A percentile compares a stretch with the other conserved stretches of the same genome.
These are phyloP conservation scores for Falciphora oryzae DNA, from an alignment of 2,329 filamentous ascomycete species.

Conservation along the genomic window DNA sequence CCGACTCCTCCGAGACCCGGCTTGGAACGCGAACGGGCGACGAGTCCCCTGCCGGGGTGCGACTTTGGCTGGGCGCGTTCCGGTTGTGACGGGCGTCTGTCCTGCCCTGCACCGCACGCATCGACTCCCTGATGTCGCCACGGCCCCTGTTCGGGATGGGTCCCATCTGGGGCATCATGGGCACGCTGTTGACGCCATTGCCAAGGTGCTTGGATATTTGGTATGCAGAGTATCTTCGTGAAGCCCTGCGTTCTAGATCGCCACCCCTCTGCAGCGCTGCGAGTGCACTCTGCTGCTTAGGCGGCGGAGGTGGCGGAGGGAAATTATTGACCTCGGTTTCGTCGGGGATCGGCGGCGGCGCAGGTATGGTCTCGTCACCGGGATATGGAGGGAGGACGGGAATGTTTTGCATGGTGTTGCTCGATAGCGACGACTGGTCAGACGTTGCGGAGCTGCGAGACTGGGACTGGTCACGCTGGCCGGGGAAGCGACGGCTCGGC, in stretches of 20 bases:
- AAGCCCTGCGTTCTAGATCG: slow-evolving; percentile 86
- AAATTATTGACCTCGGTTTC: slow-evolving; percentile 34
- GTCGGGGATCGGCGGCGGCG: slow-evolving; percentile 27
- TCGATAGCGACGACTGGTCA: slow-evolving; percentile 65
- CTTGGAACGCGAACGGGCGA: slow-evolving; percentile 56
- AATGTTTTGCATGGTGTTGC: slow-evolving; percentile 68
- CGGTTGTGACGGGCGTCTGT: slow-evolving; percentile 37
- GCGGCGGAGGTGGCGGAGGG: slow-evolving; percentile 72
- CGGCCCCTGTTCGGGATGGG: slow-evolving; percentile 81
- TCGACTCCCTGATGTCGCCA: slow-evolving; percentile 72
- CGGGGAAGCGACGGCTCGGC: slow-evolving; percentile 41
- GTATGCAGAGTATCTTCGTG: slow-evolving; percentile 89
- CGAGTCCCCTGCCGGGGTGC: slow-evolving; percentile 38
- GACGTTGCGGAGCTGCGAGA: slow-evolving; percentile 41
- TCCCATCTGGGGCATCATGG: slow-evolving; percentile 75
- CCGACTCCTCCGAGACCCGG: slow-evolving; percentile 53
- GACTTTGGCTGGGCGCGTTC: slow-evolving; percentile 35
- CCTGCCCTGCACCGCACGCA: slow-evolving; percentile 59
- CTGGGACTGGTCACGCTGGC: slow-evolving; percentile 41
- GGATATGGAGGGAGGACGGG: slow-evolving; percentile 70
- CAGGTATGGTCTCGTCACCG: slow-evolving; percentile 46
- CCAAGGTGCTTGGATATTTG: slow-evolving; percentile 94
- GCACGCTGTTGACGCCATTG: slow-evolving; percentile 71
- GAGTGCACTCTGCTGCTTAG: slow-evolving; percentile 81
- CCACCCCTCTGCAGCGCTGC: slow-evolving; percentile 87